phyloP scores from a whole-genome alignment of 2,329 filamentous ascomycete species.

The Epichloe typhina region DNA sequence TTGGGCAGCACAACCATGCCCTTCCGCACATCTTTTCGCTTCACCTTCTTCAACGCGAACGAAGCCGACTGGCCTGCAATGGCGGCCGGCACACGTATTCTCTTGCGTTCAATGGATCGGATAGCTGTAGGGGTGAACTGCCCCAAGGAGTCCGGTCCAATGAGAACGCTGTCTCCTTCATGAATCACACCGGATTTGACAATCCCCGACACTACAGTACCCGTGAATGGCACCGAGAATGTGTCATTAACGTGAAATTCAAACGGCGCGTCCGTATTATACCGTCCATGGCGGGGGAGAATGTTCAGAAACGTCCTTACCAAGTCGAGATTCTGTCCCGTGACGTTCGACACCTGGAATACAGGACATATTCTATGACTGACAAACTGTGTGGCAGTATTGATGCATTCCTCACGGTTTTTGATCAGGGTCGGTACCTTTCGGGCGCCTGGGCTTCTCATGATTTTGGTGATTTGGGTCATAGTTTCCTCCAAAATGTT shows the following conservation, averaged over 20 bases:
- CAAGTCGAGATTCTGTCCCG: constrained; percentile 77
- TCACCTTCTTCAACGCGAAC: constrained; percentile 77
- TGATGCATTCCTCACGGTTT: constrained; percentile 79
- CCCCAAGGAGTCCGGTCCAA: constrained; percentile 82
- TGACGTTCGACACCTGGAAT: constrained; percentile 97
- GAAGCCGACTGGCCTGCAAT: constrained; percentile 87
- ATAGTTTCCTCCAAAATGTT: constrained; percentile 92
- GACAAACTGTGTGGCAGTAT: constrained; percentile 91
- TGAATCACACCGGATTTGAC: constrained; percentile 81
- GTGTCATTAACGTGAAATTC: constrained; percentile 96
- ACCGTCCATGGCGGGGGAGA: constrained; percentile 84
- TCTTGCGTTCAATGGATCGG: constrained; percentile 86
- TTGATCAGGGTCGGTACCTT: constrained; percentile 97
- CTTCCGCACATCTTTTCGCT: constrained; percentile 86
- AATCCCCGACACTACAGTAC: constrained; percentile 90
- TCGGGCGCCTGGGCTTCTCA: constrained; percentile 83
- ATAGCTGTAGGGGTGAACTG: constrained; percentile 81
- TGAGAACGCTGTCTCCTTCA: constrained; percentile 74
- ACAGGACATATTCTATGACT: constrained; percentile 91
- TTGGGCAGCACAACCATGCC: constrained; percentile 95
- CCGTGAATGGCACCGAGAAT: constrained; percentile 93
- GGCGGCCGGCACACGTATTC: constrained; percentile 75
- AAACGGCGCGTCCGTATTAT: constrained; percentile 75
- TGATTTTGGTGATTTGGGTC: constrained; percentile 77
- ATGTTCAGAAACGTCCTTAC: constrained; percentile 92